These are phyloP conservation scores for Diplocarpon mali DNA, from an alignment of 2,329 filamentous ascomycete species.

Conservation along the genomic window DNA sequence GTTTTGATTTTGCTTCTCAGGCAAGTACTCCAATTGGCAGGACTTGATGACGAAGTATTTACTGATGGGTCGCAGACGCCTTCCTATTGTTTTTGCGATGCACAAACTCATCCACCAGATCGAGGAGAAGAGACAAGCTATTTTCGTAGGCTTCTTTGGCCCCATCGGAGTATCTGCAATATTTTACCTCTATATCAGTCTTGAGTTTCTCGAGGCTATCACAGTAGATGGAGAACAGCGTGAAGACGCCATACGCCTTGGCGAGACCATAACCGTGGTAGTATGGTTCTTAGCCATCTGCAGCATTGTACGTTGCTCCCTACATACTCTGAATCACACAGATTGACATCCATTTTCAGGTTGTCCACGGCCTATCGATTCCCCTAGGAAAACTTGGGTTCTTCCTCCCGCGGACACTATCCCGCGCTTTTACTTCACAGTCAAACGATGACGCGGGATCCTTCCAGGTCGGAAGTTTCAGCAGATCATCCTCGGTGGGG, in stretches of 20 bases:
- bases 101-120: slow-evolving; percentile 73
- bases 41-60: neutral
- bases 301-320: slow-evolving; percentile 53
- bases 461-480: slow-evolving; percentile 11
- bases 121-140: slow-evolving; percentile 58
- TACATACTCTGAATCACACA: too few relatives aligned
- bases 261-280: slow-evolving; percentile 57
- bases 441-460: slow-evolving; percentile 9
- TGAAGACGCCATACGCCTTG: slow-evolving; percentile 53
- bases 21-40: slow-evolving; percentile 5
- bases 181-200: slow-evolving; percentile 75
- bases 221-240: slow-evolving; percentile 49
- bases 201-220: slow-evolving; percentile 58
- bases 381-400: slow-evolving; percentile 55
- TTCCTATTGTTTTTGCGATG: slow-evolving; percentile 65
- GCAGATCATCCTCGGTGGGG: slow-evolving; percentile 1
- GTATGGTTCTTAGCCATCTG: slow-evolving; percentile 82
- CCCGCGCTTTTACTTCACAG: slow-evolving; percentile 27
- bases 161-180: slow-evolving; percentile 85
- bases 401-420: slow-evolving; percentile 54
- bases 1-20: slow-evolving; percentile 67
- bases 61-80: slow-evolving; percentile 32
- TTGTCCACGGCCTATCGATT: slow-evolving; percentile 74
- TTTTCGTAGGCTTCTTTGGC: slow-evolving; percentile 88
- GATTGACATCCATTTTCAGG: slow-evolving; percentile 29